phyloP scores from a whole-genome alignment of 352 stramenopile genomes.

The Elongisporangium senticosum region DNA sequence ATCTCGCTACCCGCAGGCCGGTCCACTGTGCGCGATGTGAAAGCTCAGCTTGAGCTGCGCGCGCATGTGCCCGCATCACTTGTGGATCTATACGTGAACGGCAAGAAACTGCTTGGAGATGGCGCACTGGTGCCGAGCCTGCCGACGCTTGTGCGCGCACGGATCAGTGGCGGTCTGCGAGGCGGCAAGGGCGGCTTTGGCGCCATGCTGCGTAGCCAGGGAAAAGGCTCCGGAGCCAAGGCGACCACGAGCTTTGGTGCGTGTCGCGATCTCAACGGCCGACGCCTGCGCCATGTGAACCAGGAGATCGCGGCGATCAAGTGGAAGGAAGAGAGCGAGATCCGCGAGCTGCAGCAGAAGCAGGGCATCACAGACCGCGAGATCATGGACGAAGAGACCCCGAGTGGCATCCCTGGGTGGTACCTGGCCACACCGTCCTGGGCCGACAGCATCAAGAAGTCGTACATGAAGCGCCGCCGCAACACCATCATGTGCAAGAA shows the following conservation, averaged over 20 bases:
- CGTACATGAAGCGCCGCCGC: constrained; percentile 79
- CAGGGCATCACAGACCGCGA: constrained; percentile 54
- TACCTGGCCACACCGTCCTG: constrained; percentile 79
- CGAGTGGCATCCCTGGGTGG: constrained; percentile 80
- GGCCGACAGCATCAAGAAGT: constrained; percentile 78
- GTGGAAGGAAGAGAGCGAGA: constrained; percentile 57
- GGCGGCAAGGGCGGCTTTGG: constrained; percentile 83
- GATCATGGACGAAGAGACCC: constrained; percentile 72
- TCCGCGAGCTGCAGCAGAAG: constrained; percentile 39
- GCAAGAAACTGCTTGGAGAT: constrained; percentile 36
- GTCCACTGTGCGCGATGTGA: constrained; percentile 35
- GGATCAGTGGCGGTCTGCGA: constrained; percentile 52
- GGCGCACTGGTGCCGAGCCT: constrained; percentile 29
- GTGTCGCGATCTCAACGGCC: constrained; percentile 74
- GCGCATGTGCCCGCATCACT: constrained; percentile 36
- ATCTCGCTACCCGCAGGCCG: constrained; percentile 40
- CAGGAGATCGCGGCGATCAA: constrained; percentile 83
- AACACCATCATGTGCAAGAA: constrained; percentile 73
- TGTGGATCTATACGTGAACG: constrained; percentile 62
- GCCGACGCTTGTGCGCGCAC: constrained; percentile 56
- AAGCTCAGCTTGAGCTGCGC: constrained; percentile 31
- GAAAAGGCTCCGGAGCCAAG: constrained; percentile 66
- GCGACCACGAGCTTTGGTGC: constrained; percentile 74
- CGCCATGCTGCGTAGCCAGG: constrained; percentile 77
- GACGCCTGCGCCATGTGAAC: constrained; percentile 80